A percentile compares a stretch with the other conserved stretches of the same genome.
phyloP scores from a whole-genome alignment of 208 protist genomes.

The Crithidia bombi region DNA sequence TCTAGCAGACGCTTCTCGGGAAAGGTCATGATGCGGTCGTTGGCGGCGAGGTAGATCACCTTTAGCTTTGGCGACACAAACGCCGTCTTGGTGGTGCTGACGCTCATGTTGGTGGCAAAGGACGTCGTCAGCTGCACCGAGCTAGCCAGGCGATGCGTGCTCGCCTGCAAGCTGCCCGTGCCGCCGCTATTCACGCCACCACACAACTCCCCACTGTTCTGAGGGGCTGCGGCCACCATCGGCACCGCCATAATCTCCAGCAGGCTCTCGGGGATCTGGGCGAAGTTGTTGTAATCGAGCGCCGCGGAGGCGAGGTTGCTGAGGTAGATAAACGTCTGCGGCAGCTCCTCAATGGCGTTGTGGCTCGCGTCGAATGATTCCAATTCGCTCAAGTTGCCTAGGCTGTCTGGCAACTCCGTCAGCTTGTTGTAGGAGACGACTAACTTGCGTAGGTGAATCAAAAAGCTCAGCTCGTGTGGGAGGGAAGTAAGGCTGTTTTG shows the following conservation, averaged over 20 bases:
- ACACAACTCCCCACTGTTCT: constrained; percentile 2
- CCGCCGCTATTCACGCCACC: background rate
- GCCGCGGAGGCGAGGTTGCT: constrained; percentile 49
- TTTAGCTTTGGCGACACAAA: constrained; percentile 53
- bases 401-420: constrained; percentile 64
- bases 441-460: constrained; percentile 64
- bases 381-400: constrained; percentile 69
- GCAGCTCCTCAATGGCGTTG: constrained; percentile 72
- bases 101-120: constrained; percentile 13
- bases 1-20: constrained; percentile 44
- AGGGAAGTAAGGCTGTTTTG: constrained; percentile 73
- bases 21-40: constrained; percentile 67
- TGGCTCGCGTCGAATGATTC: constrained; percentile 82
- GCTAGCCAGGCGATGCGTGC: constrained; percentile 16
- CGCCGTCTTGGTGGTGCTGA: constrained; percentile 19
- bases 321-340: constrained; percentile 74
- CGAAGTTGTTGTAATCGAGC: constrained; percentile 89
- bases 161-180: constrained; percentile 3
- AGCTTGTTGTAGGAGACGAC: constrained; percentile 86
- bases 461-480: constrained; percentile 75
- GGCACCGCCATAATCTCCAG: constrained; percentile 53
- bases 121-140: constrained; percentile 15
- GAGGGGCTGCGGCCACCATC: background rate
- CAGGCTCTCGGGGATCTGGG: constrained; percentile 65
- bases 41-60: constrained; percentile 78